Base-by-base conservation (phyloP, 306 rosid species). In the Quercus aquifolioides region DNA sequence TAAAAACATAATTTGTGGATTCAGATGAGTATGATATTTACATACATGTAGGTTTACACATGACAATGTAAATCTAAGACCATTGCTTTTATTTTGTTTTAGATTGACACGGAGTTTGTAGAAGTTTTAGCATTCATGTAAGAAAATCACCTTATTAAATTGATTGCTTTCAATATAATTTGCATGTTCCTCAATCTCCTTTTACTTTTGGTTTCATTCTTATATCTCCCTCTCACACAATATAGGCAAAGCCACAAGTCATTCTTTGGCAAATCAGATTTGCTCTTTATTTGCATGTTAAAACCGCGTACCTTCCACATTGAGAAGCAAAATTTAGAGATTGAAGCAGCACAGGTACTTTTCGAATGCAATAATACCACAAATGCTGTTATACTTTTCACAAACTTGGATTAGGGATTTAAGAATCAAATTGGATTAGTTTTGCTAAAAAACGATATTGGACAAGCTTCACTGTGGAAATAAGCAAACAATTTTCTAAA, bases 51-150 rank as follows among this genome's bases (percentile, higher is more conserved):
- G 58, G 25, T 41, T 38, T 76, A 59, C 64, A 0, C 8, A 30
- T 35, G 19, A 31, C 3, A 25, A 12, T 58, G 49, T 6, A 74
- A 75, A 67, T 54, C 69, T 81, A 86, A 84, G 3, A 55, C 8
- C 35, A 1, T 17, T 26, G 26, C 71, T 83, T 69, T 51, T 69
- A 12, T 78, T 82, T 82, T 75, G 10, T 81, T 80, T 82, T 90
- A 92, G 98, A 78, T 92, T 17, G 97, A 92, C 0, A 77, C 97
- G 2, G 91, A 92, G 71, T 94, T 92, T 73, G 85, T 88, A 76
- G 90, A 94, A 84, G 84, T 94, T 18, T 78, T 92, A 80, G 94
- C 97, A 12, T 91, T 94, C 86, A 94, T 86, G 97, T 90, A 82
- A 79, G 83, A 80, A 58, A 67, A 69, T 69, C 54, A 74, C 52